Evolutionary conservation across 140 eudicot genomes (phyloP).

Genomic region (Anethum foeniculum): DNA sequence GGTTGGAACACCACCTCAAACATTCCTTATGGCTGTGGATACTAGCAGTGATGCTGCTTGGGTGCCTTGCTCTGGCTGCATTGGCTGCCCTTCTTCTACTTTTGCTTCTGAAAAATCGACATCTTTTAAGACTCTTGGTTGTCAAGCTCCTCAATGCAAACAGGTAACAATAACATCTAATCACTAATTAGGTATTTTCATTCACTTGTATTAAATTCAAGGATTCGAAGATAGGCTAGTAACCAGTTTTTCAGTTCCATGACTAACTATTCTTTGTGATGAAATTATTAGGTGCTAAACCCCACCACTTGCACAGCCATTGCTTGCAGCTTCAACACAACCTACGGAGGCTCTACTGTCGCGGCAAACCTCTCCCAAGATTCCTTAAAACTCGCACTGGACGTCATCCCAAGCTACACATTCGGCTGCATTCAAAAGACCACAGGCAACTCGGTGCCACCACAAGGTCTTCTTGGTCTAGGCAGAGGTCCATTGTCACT

Average conservation of each 20-base stretch:
- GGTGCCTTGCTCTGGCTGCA: constrained; percentile 14
- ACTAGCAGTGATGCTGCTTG: constrained; percentile 14
- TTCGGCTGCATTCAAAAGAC: constrained; percentile 10
- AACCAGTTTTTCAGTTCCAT: neutral
- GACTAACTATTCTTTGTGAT: neutral
- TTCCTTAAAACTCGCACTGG: constrained; percentile 1
- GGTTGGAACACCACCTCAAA: constrained; percentile 9
- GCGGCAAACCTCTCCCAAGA: constrained; percentile 13
- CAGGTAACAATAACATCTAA: neutral
- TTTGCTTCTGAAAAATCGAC: constrained; percentile 11
- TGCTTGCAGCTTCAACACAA: constrained; percentile 13
- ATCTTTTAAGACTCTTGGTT: constrained; percentile 5
- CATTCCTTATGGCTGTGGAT: constrained; percentile 13
- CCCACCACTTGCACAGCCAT: constrained; percentile 11
- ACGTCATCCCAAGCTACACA: constrained; percentile 6
- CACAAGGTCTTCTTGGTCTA: constrained; percentile 8
- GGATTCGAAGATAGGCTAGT: too few relatives aligned
- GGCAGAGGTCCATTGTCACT: constrained; percentile 14
- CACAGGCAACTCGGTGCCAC: constrained; percentile 11
- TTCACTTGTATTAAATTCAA: neutral
- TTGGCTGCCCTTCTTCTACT: constrained; percentile 10
- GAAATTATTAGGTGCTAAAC: neutral
- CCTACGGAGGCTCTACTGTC: constrained; percentile 5
- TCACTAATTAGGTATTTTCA: neutral
- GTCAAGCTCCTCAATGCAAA: constrained; percentile 8